These are phyloP conservation scores for Coemansia sp. DNA, from an alignment of 192 early-diverging fungal genomes.

Conservation along the genomic window DNA sequence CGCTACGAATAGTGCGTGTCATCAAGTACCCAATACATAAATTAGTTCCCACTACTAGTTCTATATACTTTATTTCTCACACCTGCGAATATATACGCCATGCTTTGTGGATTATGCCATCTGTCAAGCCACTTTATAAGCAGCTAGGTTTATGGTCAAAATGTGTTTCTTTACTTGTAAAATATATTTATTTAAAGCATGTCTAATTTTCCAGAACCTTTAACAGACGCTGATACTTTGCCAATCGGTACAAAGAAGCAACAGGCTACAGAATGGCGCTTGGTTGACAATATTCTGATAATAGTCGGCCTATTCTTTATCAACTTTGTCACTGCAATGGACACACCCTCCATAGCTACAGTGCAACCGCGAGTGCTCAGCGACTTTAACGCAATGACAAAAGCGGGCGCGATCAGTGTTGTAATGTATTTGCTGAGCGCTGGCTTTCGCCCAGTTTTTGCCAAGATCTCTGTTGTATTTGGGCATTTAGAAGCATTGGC, in stretches of 20 bases:
- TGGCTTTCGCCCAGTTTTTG: conserved; percentile 31
- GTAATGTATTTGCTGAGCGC: conserved; percentile 40
- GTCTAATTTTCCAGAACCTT: not conserved
- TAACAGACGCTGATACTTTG: not conserved
- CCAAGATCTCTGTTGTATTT: conserved; percentile 41
- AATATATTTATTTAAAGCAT: not conserved
- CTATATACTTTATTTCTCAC: too few relatives aligned
- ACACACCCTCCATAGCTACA: conserved; percentile 30
- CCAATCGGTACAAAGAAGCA: conserved; percentile 29
- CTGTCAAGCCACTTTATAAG: not conserved
- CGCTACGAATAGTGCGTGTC: too few relatives aligned
- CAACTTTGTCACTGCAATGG: conserved; percentile 42
- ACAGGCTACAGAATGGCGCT: conserved; percentile 29
- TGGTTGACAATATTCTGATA: conserved; percentile 37
- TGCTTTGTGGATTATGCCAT: not conserved
- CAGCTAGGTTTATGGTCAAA: not conserved
- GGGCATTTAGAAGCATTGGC: conserved; percentile 31
- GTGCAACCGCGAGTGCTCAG: conserved; percentile 41
- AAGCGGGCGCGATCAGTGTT: conserved; percentile 27
- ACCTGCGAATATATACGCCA: too few relatives aligned
- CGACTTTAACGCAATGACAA: conserved; percentile 47
- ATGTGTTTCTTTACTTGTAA: not conserved
- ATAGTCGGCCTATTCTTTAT: conserved; percentile 45
- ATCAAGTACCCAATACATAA: too few relatives aligned
- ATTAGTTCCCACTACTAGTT: too few relatives aligned